Evolutionary conservation across 768 basidiomycete genomes (phyloP), one percentile per base, ranked within the genome.

Genomic region (Tulasnella sp.): DNA sequence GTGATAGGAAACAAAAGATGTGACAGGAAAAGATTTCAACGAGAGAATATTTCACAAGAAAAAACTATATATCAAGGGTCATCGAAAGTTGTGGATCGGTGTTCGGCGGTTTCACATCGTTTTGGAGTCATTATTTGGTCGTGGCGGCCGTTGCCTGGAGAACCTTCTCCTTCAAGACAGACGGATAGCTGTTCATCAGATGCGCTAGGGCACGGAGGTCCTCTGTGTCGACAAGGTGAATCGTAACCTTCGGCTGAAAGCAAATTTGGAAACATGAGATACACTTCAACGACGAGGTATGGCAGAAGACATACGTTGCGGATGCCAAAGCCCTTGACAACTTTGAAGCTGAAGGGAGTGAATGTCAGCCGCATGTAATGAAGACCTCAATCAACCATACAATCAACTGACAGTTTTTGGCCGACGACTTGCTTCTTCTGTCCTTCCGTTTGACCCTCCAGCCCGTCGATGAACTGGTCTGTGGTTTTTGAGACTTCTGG

Each of bases 181-280:
- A 72, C 10, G 88, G 86, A 70, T 88, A 92, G 68, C 87, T 87
- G 70, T 90, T 87, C 83, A 89, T 84, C 44, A 94, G 77, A 69
- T 90, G 88, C 4, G 88, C 85, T 49, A 94, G 78, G 3, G 88
- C 76, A 44, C 85, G 80, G 23, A 94, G 77, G 67, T 95, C 91
- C 61, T 93, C 92, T 65, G 84, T 78, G 67, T 94, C 89, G 62
- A 95, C 73, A 8, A 93, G 77, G 3, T 79, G 74, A 65, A 96
- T 88, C 0, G 91, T 93, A 63, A 90, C 73, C 69, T 92, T 92
- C 51, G 89, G 87, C 82, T 88, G 65, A 11, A 55, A 21, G 34
- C 34, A 38, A 38, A 38, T 5, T 38, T 27, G 42, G 29, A 23
- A 15, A 34, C 64, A 55, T 43, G 54, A 49, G 55, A 21, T 21